Percentiles rank a stretch among this genome's conserved stretches.
These are phyloP conservation scores for Aspergillus ibericus DNA, from an alignment of 2,329 filamentous ascomycete genomes.

Conservation along the genomic window DNA sequence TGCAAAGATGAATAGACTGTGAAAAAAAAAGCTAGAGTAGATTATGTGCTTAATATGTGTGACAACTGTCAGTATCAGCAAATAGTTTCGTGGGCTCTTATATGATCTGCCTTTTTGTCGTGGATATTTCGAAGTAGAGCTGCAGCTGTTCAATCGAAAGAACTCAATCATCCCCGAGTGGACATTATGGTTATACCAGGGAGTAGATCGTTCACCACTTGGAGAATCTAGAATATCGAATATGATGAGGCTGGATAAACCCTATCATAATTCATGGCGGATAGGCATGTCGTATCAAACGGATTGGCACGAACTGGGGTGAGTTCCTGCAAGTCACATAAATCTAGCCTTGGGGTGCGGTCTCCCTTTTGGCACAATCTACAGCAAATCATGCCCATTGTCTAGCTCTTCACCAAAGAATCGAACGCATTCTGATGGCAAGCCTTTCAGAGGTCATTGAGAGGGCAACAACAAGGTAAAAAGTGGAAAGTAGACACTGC, in stretches of 20 bases:
- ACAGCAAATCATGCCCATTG: background rate
- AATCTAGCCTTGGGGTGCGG: background rate
- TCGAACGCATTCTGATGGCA: background rate
- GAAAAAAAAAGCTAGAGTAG: no score
- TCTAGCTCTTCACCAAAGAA: background rate
- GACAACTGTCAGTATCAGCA: background rate
- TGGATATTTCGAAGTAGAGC: no score
- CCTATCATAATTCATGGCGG: background rate
- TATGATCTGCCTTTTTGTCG: no score
- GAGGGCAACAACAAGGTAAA: background rate
- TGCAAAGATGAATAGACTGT: background rate
- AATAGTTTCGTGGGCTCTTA: background rate
- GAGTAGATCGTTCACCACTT: no score
- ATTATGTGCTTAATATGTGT: no score
- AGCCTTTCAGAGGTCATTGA: background rate
- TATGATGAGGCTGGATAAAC: background rate
- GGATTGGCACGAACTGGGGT: background rate
- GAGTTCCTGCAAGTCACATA: background rate
- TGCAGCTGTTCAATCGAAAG: no score
- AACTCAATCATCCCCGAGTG: no score
- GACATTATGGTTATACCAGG: no score
- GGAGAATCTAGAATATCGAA: background rate
- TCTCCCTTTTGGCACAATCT: background rate
- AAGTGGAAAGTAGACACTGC: background rate
- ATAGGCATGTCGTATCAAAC: background rate